These are phyloP conservation scores for Pyricularia pennisetigena DNA, from an alignment of 2,329 filamentous ascomycete genomes.

Conservation along the genomic window DNA sequence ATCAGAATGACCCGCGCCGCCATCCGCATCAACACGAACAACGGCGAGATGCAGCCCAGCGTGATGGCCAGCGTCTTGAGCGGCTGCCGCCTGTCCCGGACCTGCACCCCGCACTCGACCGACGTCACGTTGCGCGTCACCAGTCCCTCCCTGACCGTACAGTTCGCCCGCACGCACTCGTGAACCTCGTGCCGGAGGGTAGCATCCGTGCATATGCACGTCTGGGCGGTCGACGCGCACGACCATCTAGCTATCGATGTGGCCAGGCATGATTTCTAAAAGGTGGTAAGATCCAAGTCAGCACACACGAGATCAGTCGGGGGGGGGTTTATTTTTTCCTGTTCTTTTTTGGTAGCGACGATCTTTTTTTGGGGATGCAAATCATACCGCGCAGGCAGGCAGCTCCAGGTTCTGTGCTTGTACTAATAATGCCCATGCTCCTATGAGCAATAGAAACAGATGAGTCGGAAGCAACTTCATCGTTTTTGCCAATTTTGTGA, in stretches of 20 bases:
- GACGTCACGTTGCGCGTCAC: constrained; percentile 13
- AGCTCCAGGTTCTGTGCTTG: background rate
- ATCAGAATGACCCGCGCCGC: constrained; percentile 20
- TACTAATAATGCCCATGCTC: background rate
- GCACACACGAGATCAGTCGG: background rate
- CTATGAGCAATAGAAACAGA: background rate
- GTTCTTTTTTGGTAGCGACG: background rate
- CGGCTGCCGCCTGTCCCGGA: constrained; percentile 19
- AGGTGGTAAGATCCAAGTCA: background rate
- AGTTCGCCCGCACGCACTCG: background rate
- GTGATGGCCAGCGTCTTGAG: constrained; percentile 19
- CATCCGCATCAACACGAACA: constrained; percentile 27
- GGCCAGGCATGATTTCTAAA: background rate
- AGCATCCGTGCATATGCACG: constrained; percentile 1
- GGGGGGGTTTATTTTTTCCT: background rate
- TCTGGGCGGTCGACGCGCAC: background rate
- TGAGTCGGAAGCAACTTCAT: background rate
- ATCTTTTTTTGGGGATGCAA: background rate
- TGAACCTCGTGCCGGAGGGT: background rate
- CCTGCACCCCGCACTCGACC: constrained; percentile 14
- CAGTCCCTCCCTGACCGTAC: background rate
- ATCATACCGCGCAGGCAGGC: background rate
- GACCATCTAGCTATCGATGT: background rate
- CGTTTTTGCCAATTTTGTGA: background rate
- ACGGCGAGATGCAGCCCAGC: constrained; percentile 22